Percentiles rank a stretch among this genome's conserved stretches.
These are phyloP conservation scores for Syzygium jambos DNA, from an alignment of 345 rosid species.

Conservation along the genomic window DNA sequence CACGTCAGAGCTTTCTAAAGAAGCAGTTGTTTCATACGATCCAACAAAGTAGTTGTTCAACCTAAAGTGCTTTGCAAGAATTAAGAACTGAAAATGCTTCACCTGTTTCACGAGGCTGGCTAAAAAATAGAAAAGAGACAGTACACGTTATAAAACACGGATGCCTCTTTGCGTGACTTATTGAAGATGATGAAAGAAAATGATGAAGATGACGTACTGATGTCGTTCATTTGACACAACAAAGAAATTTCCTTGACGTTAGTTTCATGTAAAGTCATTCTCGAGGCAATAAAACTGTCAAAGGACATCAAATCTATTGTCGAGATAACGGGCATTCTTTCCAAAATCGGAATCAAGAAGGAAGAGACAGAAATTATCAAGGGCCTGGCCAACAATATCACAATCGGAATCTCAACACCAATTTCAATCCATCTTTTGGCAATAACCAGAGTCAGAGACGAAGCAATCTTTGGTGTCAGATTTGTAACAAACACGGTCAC, in stretches of 20 bases:
- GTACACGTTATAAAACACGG: neutral
- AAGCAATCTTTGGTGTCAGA: too few relatives aligned
- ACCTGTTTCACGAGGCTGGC: neutral
- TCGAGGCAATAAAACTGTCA: neutral
- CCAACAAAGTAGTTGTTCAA: neutral
- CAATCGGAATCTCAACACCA: too few relatives aligned
- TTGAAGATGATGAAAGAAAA: neutral
- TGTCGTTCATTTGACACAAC: neutral
- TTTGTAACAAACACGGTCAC: too few relatives aligned
- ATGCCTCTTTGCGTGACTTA: neutral
- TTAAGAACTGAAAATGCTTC: neutral
- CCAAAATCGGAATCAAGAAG: too few relatives aligned
- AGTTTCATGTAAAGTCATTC: neutral
- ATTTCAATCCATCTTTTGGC: too few relatives aligned
- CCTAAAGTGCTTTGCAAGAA: neutral
- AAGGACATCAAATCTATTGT: too few relatives aligned
- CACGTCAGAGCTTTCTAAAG: neutral
- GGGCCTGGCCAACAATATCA: too few relatives aligned
- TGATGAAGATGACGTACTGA: neutral
- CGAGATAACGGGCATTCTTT: too few relatives aligned
- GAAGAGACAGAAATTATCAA: too few relatives aligned
- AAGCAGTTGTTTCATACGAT: neutral
- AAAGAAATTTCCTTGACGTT: neutral
- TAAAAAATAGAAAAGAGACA: neutral
- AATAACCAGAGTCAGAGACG: too few relatives aligned